phyloP scores from a whole-genome alignment of 768 basidiomycete genomes.

The Mrakia blollopis region DNA sequence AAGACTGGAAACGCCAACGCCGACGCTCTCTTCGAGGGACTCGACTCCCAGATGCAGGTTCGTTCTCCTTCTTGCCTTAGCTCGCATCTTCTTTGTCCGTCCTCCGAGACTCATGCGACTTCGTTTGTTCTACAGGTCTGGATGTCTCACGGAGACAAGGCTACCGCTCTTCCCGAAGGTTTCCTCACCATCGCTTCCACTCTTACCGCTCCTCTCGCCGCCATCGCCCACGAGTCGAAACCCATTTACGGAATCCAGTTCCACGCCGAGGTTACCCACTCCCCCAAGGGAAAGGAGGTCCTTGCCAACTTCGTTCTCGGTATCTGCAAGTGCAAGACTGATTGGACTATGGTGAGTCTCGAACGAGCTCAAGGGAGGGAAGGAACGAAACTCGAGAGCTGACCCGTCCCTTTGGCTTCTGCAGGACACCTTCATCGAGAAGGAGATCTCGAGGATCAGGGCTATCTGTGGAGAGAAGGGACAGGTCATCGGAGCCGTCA shows the following conservation, averaged over 20 bases:
- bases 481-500: constrained; percentile 95
- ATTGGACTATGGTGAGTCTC: constrained; percentile 85
- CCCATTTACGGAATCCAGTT: constrained; percentile 96
- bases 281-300: constrained; percentile 79
- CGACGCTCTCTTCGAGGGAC: constrained; percentile 75
- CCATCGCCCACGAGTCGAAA: constrained; percentile 82
- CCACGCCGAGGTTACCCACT: constrained; percentile 97
- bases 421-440: constrained; percentile 96
- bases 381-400: background rate
- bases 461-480: constrained; percentile 91
- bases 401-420: background rate
- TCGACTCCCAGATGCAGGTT: constrained; percentile 88
- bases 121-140: constrained; percentile 64
- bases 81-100: background rate
- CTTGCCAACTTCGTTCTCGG: constrained; percentile 76
- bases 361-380: background rate
- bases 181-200: constrained; percentile 89
- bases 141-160: constrained; percentile 99
- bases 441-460: constrained; percentile 87
- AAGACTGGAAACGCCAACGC: constrained; percentile 55
- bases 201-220: constrained; percentile 80
- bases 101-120: background rate
- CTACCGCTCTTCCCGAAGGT: constrained; percentile 69
- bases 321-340: constrained; percentile 71
- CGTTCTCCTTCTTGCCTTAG: constrained; percentile 33